These are phyloP conservation scores for Oryza australiensis DNA, from an alignment of 176 grass and related monocot genomes.

Conservation along the genomic window DNA sequence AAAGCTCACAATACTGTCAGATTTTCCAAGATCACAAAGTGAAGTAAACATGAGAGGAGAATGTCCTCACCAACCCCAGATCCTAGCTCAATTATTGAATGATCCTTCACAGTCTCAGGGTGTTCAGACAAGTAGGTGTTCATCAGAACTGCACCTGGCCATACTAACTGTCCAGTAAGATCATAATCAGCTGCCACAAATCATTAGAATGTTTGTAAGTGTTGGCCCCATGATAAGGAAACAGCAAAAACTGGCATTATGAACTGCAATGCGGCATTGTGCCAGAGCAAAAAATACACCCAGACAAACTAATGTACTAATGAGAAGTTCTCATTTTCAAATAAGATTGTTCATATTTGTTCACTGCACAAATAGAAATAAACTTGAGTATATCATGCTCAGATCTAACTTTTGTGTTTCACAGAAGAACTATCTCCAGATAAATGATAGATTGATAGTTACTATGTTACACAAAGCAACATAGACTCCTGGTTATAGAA, in stretches of 20 bases:
- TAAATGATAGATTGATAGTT: constrained; percentile 2
- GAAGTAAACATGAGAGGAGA: constrained; percentile 5
- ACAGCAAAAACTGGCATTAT: background rate
- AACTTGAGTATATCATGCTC: background rate
- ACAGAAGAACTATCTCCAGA: background rate
- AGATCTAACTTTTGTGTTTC: background rate
- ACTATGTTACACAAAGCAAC: background rate
- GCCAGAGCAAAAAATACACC: constrained; percentile 14
- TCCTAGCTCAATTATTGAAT: constrained; percentile 75
- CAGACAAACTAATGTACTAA: constrained; percentile 6
- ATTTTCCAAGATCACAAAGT: constrained; percentile 21
- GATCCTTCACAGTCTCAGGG: constrained; percentile 64
- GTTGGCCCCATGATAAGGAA: background rate
- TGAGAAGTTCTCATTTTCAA: background rate
- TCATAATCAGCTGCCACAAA: constrained; percentile 86
- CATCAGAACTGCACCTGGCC: constrained; percentile 90
- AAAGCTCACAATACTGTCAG: constrained; percentile 47
- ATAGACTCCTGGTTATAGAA: background rate
- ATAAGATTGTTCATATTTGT: background rate
- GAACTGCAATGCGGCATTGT: background rate
- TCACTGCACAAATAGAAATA: background rate
- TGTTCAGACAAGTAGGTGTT: constrained; percentile 86
- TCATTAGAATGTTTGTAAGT: constrained; percentile 31
- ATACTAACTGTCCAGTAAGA: constrained; percentile 93
- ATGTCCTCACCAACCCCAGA: constrained; percentile 86